These are phyloP conservation scores for Asterophora parasitica DNA, from an alignment of 768 basidiomycete genomes.

Conservation along the genomic window DNA sequence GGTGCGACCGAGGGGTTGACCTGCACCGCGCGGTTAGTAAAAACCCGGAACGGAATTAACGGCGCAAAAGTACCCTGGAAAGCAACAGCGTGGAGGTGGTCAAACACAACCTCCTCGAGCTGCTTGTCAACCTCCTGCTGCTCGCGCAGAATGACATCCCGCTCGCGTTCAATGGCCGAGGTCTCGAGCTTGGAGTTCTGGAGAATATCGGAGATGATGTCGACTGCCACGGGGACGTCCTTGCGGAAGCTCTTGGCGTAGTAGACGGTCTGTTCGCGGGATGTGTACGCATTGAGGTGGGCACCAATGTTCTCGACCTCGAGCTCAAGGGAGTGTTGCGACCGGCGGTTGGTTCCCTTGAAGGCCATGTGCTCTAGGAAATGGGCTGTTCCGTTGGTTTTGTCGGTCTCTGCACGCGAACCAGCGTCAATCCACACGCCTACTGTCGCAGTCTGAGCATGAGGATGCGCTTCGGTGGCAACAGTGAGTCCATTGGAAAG, in stretches of 20 bases:
- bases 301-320: slow-evolving; percentile 98
- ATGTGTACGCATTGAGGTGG: slow-evolving; percentile 97
- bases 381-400: slow-evolving; percentile 94
- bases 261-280: slow-evolving; percentile 98
- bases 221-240: slow-evolving; percentile 86
- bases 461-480: slow-evolving; percentile 85
- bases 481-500: slow-evolving; percentile 94
- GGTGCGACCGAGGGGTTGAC: slow-evolving; percentile 92
- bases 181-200: slow-evolving; percentile 93
- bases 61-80: slow-evolving; percentile 72
- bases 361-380: slow-evolving; percentile 99
- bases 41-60: slow-evolving; percentile 9
- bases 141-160: slow-evolving; percentile 94
- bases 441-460: slow-evolving; percentile 95
- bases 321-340: slow-evolving; percentile 87
- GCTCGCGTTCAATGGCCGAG: slow-evolving; percentile 87
- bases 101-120: slow-evolving; percentile 96
- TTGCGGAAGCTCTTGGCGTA: slow-evolving; percentile 98
- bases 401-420: slow-evolving; percentile 92
- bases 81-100: slow-evolving; percentile 94
- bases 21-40: slow-evolving; percentile 33
- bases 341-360: slow-evolving; percentile 88
- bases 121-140: slow-evolving; percentile 99
- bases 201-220: slow-evolving; percentile 97
- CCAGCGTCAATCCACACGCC: slow-evolving; percentile 99